Conservation (phyloP, 2,329 filamentous ascomycete genomes). For the Zymoseptoria passerinii region DNA sequence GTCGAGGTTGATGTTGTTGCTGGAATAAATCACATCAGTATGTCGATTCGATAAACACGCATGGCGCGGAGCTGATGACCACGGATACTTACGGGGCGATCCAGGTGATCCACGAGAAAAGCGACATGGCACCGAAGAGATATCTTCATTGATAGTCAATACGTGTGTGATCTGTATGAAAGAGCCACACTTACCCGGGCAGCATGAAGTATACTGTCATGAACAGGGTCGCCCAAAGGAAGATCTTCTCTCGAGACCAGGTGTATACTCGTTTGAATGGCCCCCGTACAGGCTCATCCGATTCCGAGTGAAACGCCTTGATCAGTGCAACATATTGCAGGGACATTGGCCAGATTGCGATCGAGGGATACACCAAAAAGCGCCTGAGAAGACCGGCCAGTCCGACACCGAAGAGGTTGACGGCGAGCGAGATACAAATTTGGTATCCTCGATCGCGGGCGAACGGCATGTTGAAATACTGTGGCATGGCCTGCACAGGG, state of each 20-base stretch:
- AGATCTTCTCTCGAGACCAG: constrained; percentile 7
- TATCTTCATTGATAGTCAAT: constrained; percentile 1
- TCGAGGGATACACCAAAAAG: constrained; percentile 72
- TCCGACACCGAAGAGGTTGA: constrained; percentile 56
- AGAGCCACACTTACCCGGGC: constrained; percentile 1
- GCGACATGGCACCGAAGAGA: constrained; percentile 1
- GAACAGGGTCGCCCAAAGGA: constrained; percentile 2
- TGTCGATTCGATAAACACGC: background rate
- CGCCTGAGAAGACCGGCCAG: constrained; percentile 73
- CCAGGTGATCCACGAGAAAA: constrained; percentile 8
- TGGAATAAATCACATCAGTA: background rate
- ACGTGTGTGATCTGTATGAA: background rate
- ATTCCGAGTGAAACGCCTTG: constrained; percentile 4
- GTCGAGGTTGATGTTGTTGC: constrained; percentile 5
- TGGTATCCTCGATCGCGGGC: constrained; percentile 3
- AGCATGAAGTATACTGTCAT: constrained; percentile 4
- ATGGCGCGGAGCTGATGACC: background rate
- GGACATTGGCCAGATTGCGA: constrained; percentile 73
- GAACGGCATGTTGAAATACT: constrained; percentile 5
- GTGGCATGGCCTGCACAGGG: constrained; percentile 3
- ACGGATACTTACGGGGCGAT: constrained; percentile 5
- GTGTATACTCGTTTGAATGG: constrained; percentile 5
- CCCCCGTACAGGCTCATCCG: constrained; percentile 3
- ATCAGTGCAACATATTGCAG: constrained; percentile 4
- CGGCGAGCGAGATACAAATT: constrained; percentile 2